A percentile compares a stretch with the other conserved stretches of the same genome.
phyloP scores from a whole-genome alignment of 768 basidiomycete species.

The Ramaria sp. region DNA sequence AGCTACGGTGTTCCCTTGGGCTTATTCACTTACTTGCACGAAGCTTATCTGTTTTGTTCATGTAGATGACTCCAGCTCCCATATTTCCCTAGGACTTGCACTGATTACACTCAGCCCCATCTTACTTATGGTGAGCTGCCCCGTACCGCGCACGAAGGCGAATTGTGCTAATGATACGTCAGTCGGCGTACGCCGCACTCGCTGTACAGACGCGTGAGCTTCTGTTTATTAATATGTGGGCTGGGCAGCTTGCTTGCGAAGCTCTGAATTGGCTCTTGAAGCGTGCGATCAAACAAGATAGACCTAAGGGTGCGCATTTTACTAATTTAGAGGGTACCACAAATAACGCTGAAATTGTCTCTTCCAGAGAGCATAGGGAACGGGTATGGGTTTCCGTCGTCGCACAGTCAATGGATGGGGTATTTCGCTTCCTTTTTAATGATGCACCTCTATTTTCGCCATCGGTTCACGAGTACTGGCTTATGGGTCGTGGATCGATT shows the following conservation, averaged over 20 bases:
- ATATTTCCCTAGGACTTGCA: constrained; percentile 45
- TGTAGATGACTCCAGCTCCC: constrained; percentile 54
- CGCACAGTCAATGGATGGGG: constrained; percentile 86
- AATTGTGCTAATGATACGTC: constrained; percentile 14
- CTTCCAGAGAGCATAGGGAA: constrained; percentile 43
- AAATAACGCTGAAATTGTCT: background rate
- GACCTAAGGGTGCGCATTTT: constrained; percentile 46
- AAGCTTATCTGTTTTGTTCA: background rate
- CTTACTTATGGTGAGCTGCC: constrained; percentile 48
- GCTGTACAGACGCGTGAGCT: constrained; percentile 70
- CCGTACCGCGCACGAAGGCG: background rate
- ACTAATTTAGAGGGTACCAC: background rate
- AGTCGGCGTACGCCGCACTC: constrained; percentile 75
- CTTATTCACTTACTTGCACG: background rate
- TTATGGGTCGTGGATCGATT: constrained; percentile 37
- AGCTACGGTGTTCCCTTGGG: constrained; percentile 11
- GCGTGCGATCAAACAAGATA: constrained; percentile 50
- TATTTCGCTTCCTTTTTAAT: constrained; percentile 72
- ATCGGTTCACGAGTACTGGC: constrained; percentile 51
- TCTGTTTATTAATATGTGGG: constrained; percentile 76
- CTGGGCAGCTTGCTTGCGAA: constrained; percentile 66
- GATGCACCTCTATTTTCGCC: constrained; percentile 62
- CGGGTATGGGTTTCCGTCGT: constrained; percentile 83
- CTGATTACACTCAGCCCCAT: constrained; percentile 61
- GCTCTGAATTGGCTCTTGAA: constrained; percentile 62